Percentiles rank a stretch among this genome's conserved stretches.
phyloP scores from a whole-genome alignment of 2,329 filamentous ascomycete genomes.

The Diaporthe australafricana region DNA sequence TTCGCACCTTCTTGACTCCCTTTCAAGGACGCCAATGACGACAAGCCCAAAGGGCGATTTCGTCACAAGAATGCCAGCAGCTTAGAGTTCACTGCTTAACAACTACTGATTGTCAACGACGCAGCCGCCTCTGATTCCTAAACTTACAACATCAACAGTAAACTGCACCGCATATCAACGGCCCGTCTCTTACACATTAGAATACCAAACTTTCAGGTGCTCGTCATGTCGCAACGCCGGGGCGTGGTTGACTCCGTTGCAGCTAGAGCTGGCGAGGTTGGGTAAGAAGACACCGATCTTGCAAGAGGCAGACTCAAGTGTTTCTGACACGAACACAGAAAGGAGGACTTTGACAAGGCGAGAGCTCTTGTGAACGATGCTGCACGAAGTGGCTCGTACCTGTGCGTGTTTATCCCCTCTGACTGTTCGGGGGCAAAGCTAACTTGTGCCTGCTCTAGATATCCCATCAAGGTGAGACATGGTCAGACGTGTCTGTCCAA shows the following conservation, averaged over 20 bases:
- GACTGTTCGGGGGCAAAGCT: not conserved
- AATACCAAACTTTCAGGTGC: not conserved
- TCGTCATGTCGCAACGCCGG: slow-evolving; percentile 36
- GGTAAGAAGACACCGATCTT: slow-evolving; percentile 51
- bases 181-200: not conserved
- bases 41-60: not conserved
- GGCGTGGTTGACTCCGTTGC: slow-evolving; percentile 52
- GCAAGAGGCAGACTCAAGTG: not conserved
- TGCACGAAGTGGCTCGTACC: slow-evolving; percentile 79
- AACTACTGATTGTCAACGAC: not conserved
- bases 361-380: slow-evolving; percentile 74
- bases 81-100: not conserved
- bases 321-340: slow-evolving; percentile 51
- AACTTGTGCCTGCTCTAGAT: slow-evolving; percentile 2
- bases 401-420: slow-evolving; percentile 64
- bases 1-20: not conserved
- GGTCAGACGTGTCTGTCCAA: not conserved
- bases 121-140: not conserved
- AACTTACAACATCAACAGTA: not conserved
- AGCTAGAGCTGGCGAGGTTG: slow-evolving; percentile 61
- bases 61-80: slow-evolving; percentile 10
- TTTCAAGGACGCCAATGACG: slow-evolving; percentile 12
- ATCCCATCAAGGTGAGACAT: slow-evolving; percentile 72
- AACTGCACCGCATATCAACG: not conserved
- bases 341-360: slow-evolving; percentile 79